Base-by-base conservation (phyloP, 2,329 filamentous ascomycete genomes). In the Fusarium pininemorale region DNA sequence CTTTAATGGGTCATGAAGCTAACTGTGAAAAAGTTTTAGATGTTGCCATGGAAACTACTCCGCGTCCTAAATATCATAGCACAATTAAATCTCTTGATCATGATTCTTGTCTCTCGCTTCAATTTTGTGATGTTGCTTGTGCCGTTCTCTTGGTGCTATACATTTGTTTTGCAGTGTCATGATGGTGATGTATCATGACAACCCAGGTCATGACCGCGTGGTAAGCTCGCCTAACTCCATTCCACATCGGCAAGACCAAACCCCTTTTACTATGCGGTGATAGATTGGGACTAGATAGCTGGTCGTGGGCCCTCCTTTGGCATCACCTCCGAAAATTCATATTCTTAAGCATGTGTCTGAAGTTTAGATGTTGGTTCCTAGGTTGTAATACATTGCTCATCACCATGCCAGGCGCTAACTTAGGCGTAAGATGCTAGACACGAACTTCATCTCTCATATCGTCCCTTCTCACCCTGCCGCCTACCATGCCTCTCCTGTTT, bases 401-500 rank as follows among this genome's bases (percentile, higher is more conserved):
- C 44, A 38, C 18, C 12, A 53, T 57, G 16, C 8, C 32, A 45
- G 8, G 20, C 55, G 50, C 35, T 22, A 15, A 26, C 50, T 26
- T 35, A 20, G 26, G 18, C 35, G 24, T 41, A n/a, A 55, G 24
- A 26, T 41, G 14, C 35, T 55, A 55, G 35, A 55, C 85, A 26
- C 84, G 81, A 32, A 87, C 69, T 72, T 85, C 84, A 56, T 85
- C 84, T 55, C 82, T 80, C 8, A 75, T 70, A 61, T 82, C 82
- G 30, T 87, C 85, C 57, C 88, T 82, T 73, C 84, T 84, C 15
- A 90, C 87, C 59, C 89, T 82, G 0, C 88, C 89, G 5, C 95
- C 95, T 2, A 98, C 95, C 80, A 98, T 96, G 0, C 96, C 96
- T 73, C 94, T 90, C 60, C 96, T 86, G 82, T 98, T 97, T 72